These are phyloP conservation scores for Xylaria sp. DNA, from an alignment of 2,329 filamentous ascomycete species.

Conservation along the genomic window DNA sequence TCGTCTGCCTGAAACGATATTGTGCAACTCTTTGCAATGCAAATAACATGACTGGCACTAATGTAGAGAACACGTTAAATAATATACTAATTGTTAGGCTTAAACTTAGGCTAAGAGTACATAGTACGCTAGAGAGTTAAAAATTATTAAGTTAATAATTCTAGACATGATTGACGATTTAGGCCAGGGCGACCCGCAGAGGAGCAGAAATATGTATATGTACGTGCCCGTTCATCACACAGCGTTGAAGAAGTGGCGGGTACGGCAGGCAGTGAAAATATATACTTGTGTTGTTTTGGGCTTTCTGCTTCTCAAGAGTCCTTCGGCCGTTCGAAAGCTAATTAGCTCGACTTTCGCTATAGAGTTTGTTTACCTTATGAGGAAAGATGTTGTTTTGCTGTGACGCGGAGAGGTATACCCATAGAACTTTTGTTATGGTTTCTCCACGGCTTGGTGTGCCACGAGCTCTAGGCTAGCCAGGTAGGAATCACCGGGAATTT, in stretches of 20 bases:
- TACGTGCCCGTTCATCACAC: constrained; percentile 19
- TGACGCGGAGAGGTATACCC: constrained; percentile 3
- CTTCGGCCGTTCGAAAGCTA: neutral
- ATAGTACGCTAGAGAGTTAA: neutral
- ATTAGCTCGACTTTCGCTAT: constrained; percentile 14
- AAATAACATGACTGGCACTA: neutral
- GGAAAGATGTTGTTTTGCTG: neutral
- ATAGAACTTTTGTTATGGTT: constrained; percentile 14
- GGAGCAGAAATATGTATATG: constrained; percentile 10
- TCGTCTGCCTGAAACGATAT: neutral
- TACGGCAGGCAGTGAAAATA: neutral
- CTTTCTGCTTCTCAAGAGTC: neutral
- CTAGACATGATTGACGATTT: constrained; percentile 8
- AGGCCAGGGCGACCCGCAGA: constrained; percentile 8
- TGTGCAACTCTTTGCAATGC: neutral
- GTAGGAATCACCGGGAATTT: constrained; percentile 1
- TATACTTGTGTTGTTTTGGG: neutral
- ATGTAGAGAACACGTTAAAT: neutral
- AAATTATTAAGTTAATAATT: constrained; percentile 11
- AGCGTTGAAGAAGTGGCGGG: constrained; percentile 21
- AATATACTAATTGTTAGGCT: constrained; percentile 4
- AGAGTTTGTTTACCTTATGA: neutral
- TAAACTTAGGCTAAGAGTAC: neutral
- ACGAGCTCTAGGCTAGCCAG: constrained; percentile 2
- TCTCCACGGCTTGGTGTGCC: neutral